A percentile compares a stretch with the other conserved stretches of the same genome.
phyloP scores from a whole-genome alignment of 371 early-diverging fungal genomes.

The Rhizopus stolonifer region DNA sequence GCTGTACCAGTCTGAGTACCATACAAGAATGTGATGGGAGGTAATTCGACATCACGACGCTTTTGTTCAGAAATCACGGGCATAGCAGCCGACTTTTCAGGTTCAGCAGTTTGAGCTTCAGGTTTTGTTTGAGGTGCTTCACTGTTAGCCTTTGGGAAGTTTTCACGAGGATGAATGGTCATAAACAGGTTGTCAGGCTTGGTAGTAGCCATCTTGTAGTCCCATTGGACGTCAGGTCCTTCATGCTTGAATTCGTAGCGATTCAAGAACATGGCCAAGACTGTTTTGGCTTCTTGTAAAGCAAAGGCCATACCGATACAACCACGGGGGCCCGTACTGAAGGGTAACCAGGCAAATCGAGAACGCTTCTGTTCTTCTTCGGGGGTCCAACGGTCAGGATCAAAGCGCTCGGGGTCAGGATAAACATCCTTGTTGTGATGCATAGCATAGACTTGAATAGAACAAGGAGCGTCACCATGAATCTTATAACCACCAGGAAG shows the following conservation, averaged over 20 bases:
- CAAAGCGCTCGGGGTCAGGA: conserved; percentile 45
- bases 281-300: conserved; percentile 59
- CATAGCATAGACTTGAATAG: conserved; percentile 35
- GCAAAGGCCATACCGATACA: conserved; percentile 59
- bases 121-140: background rate
- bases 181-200: conserved; percentile 40
- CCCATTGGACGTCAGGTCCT: conserved; percentile 36
- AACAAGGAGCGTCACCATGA: conserved; percentile 17
- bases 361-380: conserved; percentile 56
- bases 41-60: conserved; percentile 11
- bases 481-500: conserved; percentile 49
- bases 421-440: conserved; percentile 51
- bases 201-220: conserved; percentile 35
- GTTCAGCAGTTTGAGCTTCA: conserved; percentile 3
- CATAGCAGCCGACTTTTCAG: conserved; percentile 8
- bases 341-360: conserved; percentile 57
- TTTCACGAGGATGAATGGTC: conserved; percentile 38
- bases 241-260: conserved; percentile 43
- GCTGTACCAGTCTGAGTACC: conserved; percentile 61
- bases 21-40: conserved; percentile 49
- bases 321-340: conserved; percentile 48
- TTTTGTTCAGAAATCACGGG: conserved; percentile 7
- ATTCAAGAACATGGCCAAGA: conserved; percentile 48
- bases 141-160: conserved; percentile 36
- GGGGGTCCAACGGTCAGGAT: conserved; percentile 57